Percentiles rank a stretch among this genome's conserved stretches.
These are phyloP conservation scores for Microbotryomycetes sp. DNA, from an alignment of 1,284 basidiomycete species.

Conservation along the genomic window DNA sequence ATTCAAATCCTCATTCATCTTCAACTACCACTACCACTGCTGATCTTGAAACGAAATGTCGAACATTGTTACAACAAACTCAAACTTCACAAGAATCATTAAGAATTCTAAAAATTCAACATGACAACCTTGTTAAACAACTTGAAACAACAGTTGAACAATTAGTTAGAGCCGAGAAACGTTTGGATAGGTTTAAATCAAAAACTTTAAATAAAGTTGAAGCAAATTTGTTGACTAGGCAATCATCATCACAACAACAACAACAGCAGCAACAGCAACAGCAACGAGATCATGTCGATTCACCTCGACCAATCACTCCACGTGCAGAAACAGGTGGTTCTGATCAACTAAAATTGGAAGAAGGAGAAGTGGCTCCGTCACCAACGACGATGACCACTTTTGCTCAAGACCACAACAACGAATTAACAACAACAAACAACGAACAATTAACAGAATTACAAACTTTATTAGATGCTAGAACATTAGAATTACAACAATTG, in stretches of 20 bases:
- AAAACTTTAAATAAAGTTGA: conserved; percentile 35
- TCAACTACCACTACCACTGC: conserved; percentile 9
- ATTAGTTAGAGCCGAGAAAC: conserved; percentile 34
- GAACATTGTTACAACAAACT: conserved; percentile 16
- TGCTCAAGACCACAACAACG: background rate
- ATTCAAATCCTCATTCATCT: background rate
- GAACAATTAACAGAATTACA: background rate
- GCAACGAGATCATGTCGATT: background rate
- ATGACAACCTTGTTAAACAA: conserved; percentile 29
- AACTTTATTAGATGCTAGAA: conserved; percentile 5
- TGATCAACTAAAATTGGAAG: too few relatives aligned
- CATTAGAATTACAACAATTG: conserved; percentile 26
- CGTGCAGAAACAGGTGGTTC: too few relatives aligned
- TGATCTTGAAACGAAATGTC: conserved; percentile 23
- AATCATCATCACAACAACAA: background rate
- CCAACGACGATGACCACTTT: background rate
- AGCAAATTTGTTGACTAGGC: conserved; percentile 12
- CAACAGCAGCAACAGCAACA: background rate
- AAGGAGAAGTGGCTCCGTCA: background rate
- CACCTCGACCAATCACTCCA: background rate
- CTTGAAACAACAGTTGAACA: conserved; percentile 32
- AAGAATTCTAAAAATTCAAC: conserved; percentile 23
- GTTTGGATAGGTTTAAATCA: conserved; percentile 34
- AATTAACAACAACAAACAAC: too few relatives aligned
- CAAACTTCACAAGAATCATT: conserved; percentile 27